A percentile compares a stretch with the other conserved stretches of the same genome.
phyloP scores from a whole-genome alignment of 1,139 yeast genomes.

The Casaregolazyma suthepensis region DNA sequence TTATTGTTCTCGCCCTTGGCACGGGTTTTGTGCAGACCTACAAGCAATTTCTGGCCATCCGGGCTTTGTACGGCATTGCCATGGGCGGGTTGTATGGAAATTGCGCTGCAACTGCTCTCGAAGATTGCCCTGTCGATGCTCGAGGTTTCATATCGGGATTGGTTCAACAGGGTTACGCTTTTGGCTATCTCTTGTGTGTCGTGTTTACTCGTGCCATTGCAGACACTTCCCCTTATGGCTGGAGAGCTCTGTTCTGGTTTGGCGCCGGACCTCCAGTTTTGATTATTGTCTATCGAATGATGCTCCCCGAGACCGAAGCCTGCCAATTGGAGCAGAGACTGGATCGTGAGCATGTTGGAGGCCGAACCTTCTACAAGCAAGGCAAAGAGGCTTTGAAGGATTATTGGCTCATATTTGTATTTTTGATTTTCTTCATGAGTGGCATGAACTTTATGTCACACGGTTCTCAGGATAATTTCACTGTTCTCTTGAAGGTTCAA shows the following conservation, averaged over 20 bases:
- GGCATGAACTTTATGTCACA: conserved; percentile 67
- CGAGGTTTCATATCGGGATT: conserved; percentile 58
- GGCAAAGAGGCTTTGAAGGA: conserved; percentile 28
- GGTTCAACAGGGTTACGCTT: conserved; percentile 68
- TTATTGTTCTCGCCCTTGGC: conserved; percentile 59
- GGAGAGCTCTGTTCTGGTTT: conserved; percentile 81
- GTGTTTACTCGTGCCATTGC: conserved; percentile 57
- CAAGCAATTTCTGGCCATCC: conserved; percentile 59
- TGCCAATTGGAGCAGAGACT: conserved; percentile 34
- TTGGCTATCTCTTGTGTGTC: conserved; percentile 61
- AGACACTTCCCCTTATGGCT: conserved; percentile 46
- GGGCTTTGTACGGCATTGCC: conserved; percentile 61
- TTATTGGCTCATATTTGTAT: conserved; percentile 40
- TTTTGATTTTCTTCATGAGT: conserved; percentile 52
- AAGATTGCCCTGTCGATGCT: conserved; percentile 59
- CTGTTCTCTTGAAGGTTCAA: conserved; percentile 55
- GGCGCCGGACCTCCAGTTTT: conserved; percentile 64
- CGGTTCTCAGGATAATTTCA: conserved; percentile 69
- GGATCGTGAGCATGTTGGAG: conserved; percentile 21
- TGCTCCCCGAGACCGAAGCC: conserved; percentile 57
- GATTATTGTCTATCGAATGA: conserved; percentile 48
- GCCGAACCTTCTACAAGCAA: conserved; percentile 21
- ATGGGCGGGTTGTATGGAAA: conserved; percentile 70
- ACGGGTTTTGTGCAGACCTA: conserved; percentile 65
- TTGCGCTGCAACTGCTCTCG: conserved; percentile 62